A percentile compares a stretch with the other conserved stretches of the same genome.
Conservation (phyloP, 2,329 filamentous ascomycete species). For the Aspergillus novoparasiticus region DNA sequence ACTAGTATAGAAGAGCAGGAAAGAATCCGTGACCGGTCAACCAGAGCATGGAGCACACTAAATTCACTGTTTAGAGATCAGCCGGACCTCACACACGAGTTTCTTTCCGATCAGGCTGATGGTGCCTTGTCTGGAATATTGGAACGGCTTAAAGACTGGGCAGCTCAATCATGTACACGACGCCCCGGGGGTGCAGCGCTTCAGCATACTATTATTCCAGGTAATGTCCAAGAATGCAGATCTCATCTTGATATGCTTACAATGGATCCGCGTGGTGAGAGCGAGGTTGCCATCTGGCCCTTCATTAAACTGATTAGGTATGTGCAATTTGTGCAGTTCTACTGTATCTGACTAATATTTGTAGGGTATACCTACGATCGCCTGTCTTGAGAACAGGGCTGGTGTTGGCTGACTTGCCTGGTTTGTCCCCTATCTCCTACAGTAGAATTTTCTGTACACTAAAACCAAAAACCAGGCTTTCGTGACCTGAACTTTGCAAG, state of each 20-base stretch:
- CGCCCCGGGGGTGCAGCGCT: conserved; percentile 17
- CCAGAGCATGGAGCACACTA: conserved; percentile 18
- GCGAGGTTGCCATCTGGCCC: conserved; percentile 21
- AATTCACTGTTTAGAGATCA: conserved; percentile 19
- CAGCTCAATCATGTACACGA: conserved; percentile 5
- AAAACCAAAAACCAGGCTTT: conserved; percentile 16
- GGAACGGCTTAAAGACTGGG: conserved; percentile 11
- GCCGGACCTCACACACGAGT: conserved; percentile 12
- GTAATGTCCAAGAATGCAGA: conserved; percentile 16
- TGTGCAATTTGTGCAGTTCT: neutral
- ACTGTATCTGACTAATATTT: neutral
- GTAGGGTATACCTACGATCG: conserved; percentile 24
- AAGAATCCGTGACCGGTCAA: conserved; percentile 5
- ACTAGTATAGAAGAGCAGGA: conserved; percentile 11
- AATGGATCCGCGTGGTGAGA: neutral
- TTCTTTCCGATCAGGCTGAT: conserved; percentile 13
- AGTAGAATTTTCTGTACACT: neutral
- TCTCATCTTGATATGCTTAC: conserved; percentile 19
- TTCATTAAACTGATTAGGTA: conserved; percentile 27
- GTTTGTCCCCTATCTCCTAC: conserved; percentile 5
- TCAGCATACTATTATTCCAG: conserved; percentile 5
- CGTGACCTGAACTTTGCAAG: conserved; percentile 26
- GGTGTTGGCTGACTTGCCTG: conserved; percentile 26
- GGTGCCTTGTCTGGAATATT: conserved; percentile 13
- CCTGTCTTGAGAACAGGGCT: conserved; percentile 23